Evolutionary conservation across 257 asterid genomes (phyloP).

Genomic region (Solanum habrochaites): DNA sequence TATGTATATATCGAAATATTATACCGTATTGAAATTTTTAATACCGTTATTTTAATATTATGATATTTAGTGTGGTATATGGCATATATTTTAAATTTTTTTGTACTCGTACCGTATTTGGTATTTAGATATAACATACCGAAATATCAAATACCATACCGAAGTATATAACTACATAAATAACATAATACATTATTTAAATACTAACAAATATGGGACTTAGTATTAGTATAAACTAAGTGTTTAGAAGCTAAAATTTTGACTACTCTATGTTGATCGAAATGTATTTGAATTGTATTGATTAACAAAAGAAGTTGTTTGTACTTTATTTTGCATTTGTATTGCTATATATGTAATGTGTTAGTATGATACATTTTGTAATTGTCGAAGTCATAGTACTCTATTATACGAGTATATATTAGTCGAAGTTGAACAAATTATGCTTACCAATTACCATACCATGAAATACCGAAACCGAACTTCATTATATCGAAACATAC

Average conservation of each 20-base stretch:
- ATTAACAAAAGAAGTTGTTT: neutral
- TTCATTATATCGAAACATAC: neutral
- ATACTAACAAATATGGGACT: neutral
- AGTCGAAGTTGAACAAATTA: neutral
- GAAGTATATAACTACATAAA: neutral
- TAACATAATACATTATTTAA: neutral
- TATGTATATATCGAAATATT: neutral
- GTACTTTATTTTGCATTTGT: neutral
- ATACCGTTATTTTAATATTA: neutral
- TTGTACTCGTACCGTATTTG: too few species aligned
- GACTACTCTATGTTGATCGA: neutral
- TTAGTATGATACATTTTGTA: neutral
- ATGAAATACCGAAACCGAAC: neutral
- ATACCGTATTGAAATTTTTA: neutral
- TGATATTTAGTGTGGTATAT: neutral
- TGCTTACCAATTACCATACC: neutral
- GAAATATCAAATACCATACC: too few species aligned
- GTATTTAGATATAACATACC: neutral
- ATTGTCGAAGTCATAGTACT: neutral
- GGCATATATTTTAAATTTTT: too few species aligned
- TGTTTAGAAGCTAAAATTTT: neutral
- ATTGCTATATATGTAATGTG: neutral
- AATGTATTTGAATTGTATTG: neutral
- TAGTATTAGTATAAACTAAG: neutral
- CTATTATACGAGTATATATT: too few species aligned